Evolutionary conservation across 1,284 basidiomycete species (phyloP), one percentile per base, ranked within the genome.

Genomic region (Ustilago lituana): DNA sequence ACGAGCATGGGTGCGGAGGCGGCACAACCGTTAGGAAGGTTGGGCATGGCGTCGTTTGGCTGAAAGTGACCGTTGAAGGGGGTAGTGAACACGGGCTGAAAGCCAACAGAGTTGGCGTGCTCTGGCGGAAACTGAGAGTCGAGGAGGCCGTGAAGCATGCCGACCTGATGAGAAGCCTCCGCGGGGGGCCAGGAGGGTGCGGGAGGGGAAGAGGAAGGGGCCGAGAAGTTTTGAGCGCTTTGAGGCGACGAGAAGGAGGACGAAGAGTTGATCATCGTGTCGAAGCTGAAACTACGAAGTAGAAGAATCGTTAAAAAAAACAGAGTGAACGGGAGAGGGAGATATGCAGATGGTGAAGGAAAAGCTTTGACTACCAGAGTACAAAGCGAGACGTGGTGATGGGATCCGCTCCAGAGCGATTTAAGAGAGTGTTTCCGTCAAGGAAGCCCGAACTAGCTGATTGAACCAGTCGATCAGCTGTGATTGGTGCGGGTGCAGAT

Each of bases 381-480:
- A 39, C 44, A 60, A 41, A 48, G 63, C 48, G 27, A 38, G 12
- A 14, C 15, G 6, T 5, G 32, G 9, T 29, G 17, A 27, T 29
- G 14, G 41, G 17, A 35, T 32, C 32, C 45, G 50, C 55, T 54
- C 62, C 62, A 43, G 62, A 64, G 62, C 62, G 41, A 58, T 39
- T 40, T 29, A 23, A 35, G 20, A 15, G 20, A 24, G 6, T 26
- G 20, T 33, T 9, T 22, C 15, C 27, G 27, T 29, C 27, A 12
- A 29, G 12, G 12, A 12, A 29, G 12, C 12, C 27, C 12, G 24
- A 23, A 23, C 27, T 40, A 27, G 56, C 50, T 51, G 51, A 65
- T 48, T 29, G 33, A 59, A 40, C 62, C 62, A 43, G 62, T 65
- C 62, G 33, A 55, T 55, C 62, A 55, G 60, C 54, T 48, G 35